phyloP scores from a whole-genome alignment of 495 filamentous ascomycete species.

The Lentithecium fluviatile region DNA sequence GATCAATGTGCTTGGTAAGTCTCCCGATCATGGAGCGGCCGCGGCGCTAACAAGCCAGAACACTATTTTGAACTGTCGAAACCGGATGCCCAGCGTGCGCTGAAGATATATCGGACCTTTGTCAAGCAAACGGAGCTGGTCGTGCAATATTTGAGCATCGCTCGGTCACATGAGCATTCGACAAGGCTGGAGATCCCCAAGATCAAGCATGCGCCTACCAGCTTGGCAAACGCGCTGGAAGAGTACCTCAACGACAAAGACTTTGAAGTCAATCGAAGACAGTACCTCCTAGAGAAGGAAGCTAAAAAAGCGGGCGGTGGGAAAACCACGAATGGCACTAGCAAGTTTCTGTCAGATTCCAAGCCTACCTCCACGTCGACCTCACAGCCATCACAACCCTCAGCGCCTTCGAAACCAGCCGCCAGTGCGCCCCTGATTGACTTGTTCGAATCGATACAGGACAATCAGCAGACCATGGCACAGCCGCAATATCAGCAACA shows the following conservation, averaged over 20 bases:
- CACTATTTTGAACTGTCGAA: slow-evolving; percentile 99
- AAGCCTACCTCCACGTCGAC: slow-evolving; percentile 36
- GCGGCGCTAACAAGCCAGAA: slow-evolving; percentile 54
- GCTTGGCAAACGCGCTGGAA: slow-evolving; percentile 81
- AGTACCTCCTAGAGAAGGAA: slow-evolving; percentile 83
- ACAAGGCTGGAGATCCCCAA: slow-evolving; percentile 94
- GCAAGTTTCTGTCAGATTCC: slow-evolving; percentile 30
- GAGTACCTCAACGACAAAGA: slow-evolving; percentile 95
- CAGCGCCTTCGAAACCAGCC: slow-evolving; percentile 24
- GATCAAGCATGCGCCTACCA: slow-evolving; percentile 94
- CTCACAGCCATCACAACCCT: slow-evolving; percentile 32
- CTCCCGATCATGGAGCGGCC: not conserved
- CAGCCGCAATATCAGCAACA: slow-evolving; percentile 51
- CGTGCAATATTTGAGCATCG: slow-evolving; percentile 83
- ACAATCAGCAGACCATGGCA: slow-evolving; percentile 76
- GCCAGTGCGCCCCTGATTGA: slow-evolving; percentile 65
- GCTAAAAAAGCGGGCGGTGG: slow-evolving; percentile 62
- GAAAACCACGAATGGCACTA: slow-evolving; percentile 42
- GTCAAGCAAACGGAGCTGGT: slow-evolving; percentile 89
- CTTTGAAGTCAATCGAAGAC: slow-evolving; percentile 89
- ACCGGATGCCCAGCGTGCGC: slow-evolving; percentile 84
- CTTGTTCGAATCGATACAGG: slow-evolving; percentile 97
- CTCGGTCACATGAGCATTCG: slow-evolving; percentile 83
- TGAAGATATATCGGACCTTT: slow-evolving; percentile 92
- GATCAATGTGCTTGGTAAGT: slow-evolving; percentile 90